Evolutionary conservation across 805 yeast species (phyloP).

Genomic region (Danielozyma ontarioensis): DNA sequence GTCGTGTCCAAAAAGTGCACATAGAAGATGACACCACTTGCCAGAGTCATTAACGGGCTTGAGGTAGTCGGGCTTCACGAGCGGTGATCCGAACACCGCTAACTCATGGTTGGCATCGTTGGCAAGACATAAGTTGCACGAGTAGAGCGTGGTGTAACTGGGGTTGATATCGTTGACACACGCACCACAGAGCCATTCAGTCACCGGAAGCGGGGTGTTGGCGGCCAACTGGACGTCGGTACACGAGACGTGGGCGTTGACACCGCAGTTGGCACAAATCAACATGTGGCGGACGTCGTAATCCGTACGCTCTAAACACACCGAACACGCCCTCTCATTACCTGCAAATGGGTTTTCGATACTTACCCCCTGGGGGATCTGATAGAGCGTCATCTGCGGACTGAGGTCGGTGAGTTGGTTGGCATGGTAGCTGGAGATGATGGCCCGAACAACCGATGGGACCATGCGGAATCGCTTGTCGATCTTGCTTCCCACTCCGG

Average conservation of each 20-base stretch:
- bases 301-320: conserved; percentile 42
- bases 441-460: no score
- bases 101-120: conserved; percentile 46
- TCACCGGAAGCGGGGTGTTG: conserved; percentile 19
- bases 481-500: no score
- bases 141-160: conserved; percentile 46
- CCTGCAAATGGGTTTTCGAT: conserved; percentile 17
- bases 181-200: conserved; percentile 74
- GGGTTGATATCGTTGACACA: conserved; percentile 72
- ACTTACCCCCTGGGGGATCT: conserved; percentile 1
- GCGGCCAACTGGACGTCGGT: conserved; percentile 44
- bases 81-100: conserved; percentile 35
- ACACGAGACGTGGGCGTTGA: conserved; percentile 66
- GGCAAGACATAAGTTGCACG: conserved; percentile 62
- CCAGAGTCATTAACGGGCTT: conserved; percentile 59
- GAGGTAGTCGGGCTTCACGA: conserved; percentile 55
- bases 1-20: conserved; percentile 56
- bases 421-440: no score
- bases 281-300: conserved; percentile 39
- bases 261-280: conserved; percentile 60
- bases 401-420: not conserved
- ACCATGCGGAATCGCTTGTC: no score
- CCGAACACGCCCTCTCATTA: conserved; percentile 44
- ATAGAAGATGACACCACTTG: conserved; percentile 73
- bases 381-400: not conserved